Evolutionary conservation across 2,329 filamentous ascomycete species (phyloP), one percentile per base, ranked within the genome.

Genomic region (Knufia fluminis): DNA sequence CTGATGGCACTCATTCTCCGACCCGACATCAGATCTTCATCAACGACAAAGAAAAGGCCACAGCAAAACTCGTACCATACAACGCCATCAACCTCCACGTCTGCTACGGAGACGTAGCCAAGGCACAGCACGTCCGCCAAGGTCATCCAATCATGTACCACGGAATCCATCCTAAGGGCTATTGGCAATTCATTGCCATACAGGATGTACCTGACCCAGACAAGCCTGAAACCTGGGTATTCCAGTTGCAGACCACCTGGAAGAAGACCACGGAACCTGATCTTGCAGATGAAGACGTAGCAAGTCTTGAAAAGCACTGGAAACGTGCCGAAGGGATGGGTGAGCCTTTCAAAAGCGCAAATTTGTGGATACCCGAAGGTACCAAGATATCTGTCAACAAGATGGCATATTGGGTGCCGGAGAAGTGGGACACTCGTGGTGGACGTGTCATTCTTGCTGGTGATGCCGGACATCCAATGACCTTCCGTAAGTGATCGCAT

Each of bases 401-500:
- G 38, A 50, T 61, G 10, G 49, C 50, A 14, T 61, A 60, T 36
- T 61, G 58, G 59, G 51, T 57, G 16, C 53, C 52, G 9, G 36
- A 57, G n/a, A 51, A 56, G 0, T 66, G 63, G 64, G 54, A 65
- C 43, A 65, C 63, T 31, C 48, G 53, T 1, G 48, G 49, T 14
- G 64, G 64, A 1, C 52, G 59, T 12, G 44, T 66, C 1, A 62
- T 62, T 0, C 35, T 66, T 32, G 61, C 58, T 7, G 62, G 63
- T 1, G 63, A 66, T 45, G 62, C 62, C 0, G 62, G 60, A 1
- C 63, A 66, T 52, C 61, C 62, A 0, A 63, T 64, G 61, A 64
- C 55, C 1, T 57, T 54, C 28, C 52, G 38, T 41, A 23, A 41
- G 38, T 41, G 7, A 36, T 16, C 33, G 16, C n/a, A 7, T 17